Conservation (phyloP, 2,329 filamentous ascomycete species). For the Exophiala sp. region DNA sequence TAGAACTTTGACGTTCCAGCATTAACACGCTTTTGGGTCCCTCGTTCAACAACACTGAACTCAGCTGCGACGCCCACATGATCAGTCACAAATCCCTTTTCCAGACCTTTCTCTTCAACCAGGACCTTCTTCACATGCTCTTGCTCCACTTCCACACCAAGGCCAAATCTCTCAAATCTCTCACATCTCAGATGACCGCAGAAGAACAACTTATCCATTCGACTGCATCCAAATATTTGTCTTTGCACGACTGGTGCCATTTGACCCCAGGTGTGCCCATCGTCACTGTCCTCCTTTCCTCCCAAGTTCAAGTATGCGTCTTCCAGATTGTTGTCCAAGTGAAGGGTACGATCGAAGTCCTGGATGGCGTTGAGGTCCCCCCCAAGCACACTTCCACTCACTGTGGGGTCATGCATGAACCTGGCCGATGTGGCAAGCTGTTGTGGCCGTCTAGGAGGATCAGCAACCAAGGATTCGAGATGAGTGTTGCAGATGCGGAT, state of each 20-base stretch:
- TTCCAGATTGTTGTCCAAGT: slow-evolving; percentile 44
- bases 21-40: background rate
- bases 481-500: slow-evolving; percentile 53
- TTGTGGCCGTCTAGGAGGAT: slow-evolving; percentile 45
- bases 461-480: slow-evolving; percentile 49
- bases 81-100: slow-evolving; percentile 29
- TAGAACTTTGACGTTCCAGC: background rate
- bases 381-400: slow-evolving; percentile 41
- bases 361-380: slow-evolving; percentile 57
- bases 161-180: slow-evolving; percentile 46
- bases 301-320: slow-evolving; percentile 51
- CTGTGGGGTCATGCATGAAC: slow-evolving; percentile 37
- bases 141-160: slow-evolving; percentile 39
- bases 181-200: slow-evolving; percentile 45
- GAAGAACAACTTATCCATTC: slow-evolving; percentile 53
- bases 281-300: slow-evolving; percentile 46
- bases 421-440: slow-evolving; percentile 45
- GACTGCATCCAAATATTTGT: slow-evolving; percentile 44
- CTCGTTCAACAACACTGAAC: slow-evolving; percentile 16
- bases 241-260: slow-evolving; percentile 42
- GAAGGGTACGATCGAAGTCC: slow-evolving; percentile 47
- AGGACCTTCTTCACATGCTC: slow-evolving; percentile 23
- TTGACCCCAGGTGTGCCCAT: slow-evolving; percentile 55
- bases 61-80: slow-evolving; percentile 26
- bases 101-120: slow-evolving; percentile 23